Percentiles rank a stretch among this genome's conserved stretches.
These are phyloP conservation scores for Trichopus zeylanicus DNA, from an alignment of 116 monocot genomes.

Conservation along the genomic window DNA sequence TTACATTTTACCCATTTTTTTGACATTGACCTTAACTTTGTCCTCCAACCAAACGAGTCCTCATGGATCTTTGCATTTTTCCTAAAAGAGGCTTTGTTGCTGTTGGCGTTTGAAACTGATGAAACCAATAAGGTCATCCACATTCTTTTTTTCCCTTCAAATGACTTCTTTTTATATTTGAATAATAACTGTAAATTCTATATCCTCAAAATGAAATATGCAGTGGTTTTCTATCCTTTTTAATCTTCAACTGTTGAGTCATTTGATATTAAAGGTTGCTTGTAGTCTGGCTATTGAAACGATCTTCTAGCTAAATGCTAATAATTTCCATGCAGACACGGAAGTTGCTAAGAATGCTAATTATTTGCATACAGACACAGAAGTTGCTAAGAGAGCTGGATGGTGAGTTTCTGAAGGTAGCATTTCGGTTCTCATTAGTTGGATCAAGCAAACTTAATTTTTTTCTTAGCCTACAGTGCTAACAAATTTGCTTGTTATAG, in stretches of 20 bases:
- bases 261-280: constrained; percentile 1
- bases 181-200: not conserved
- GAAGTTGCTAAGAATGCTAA: constrained; percentile 47
- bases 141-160: not conserved
- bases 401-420: constrained; percentile 92
- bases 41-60: too few species aligned
- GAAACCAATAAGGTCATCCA: constrained; percentile 24
- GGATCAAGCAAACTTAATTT: not conserved
- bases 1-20: too few species aligned
- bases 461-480: not conserved
- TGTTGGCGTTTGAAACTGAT: constrained; percentile 53
- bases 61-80: too few species aligned
- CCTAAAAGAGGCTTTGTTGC: constrained; percentile 73
- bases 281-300: not conserved
- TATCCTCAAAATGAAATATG: not conserved
- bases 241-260: not conserved
- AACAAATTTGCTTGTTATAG: constrained; percentile 17
- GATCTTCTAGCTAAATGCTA: not conserved
- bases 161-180: not conserved
- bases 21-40: too few species aligned
- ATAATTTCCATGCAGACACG: constrained; percentile 36
- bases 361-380: constrained; percentile 37
- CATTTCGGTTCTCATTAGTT: not conserved
- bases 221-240: too few species aligned
- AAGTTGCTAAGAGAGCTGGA: constrained; percentile 64